Evolutionary conservation across 1,284 basidiomycete genomes (phyloP), one percentile per base, ranked within the genome.

Genomic region (Abortiporus biennis): DNA sequence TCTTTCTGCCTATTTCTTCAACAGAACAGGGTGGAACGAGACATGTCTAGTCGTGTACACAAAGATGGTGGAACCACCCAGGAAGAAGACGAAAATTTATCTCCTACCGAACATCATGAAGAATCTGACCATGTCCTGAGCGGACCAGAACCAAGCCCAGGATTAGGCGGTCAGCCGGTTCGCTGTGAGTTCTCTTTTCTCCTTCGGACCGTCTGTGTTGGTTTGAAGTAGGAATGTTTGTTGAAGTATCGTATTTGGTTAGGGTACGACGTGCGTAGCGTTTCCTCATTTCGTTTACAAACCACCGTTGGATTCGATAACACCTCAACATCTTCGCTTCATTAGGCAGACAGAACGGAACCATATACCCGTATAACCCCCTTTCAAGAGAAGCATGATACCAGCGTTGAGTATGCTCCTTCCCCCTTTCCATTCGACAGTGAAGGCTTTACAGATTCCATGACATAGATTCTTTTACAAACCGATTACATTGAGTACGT

Each of bases 351-450:
- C 62, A 78, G 85, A 50, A 81, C 80, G 37, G 86, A 90, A 59
- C 54, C 86, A 8, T 90, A 90, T 56, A 89, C 86, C 16, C 74
- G 77, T 43, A 90, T 86, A 53, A 69, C 72, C 39, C 86, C 86
- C 20, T 90, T 90, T 58, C 83, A 88, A 59, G 85, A 88, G 66
- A 78, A 72, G 55, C 72, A 79, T 60, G 86, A 90, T 57, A 86
- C 87, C 16, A 85, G 78, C 49, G 72, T 90, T 48, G 87, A 88
- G 85, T 87, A 54, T 54, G 80, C 69, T 31, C 35, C 38, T 42
- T 13, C 46, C 43, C 45, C 44, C 41, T 37, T 38, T 29, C 16
- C 34, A 12, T 6, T 33, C 36, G 16, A 17, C 23, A 15, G 29
- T 39, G 22, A 45, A 17, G 2, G 8, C 6, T 31, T n/a, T n/a